Evolutionary conservation across 169 alveolate genomes (phyloP), one percentile per base, ranked within the genome.

Genomic region (Perkinsus marinus): DNA sequence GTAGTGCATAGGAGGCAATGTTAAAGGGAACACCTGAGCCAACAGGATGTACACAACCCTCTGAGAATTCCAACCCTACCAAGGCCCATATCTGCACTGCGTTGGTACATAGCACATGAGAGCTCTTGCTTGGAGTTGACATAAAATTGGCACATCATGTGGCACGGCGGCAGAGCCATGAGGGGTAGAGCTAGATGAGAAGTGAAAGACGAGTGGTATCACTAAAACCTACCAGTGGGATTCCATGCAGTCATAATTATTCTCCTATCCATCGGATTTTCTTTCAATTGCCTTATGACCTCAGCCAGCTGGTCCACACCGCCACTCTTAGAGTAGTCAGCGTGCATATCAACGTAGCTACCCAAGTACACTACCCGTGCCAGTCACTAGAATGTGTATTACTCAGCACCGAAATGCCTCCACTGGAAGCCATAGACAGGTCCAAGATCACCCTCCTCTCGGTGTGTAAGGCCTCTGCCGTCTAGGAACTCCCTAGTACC

Each of bases 151-250:
- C 98, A 96, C 92, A 98, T 93, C 57, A 98, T 95, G 95, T 99
- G 99, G 95, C 99, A 99, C 16, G 99, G 99, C 6, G 99, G 99
- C 68, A 98, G 95, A 57, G 99, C 99, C 99, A 98, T 98, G 93
- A 96, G 92, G 91, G 95, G 93, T n/a, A 98, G 92, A 91, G 96
- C 99, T 38, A 90, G 39, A 90, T 39, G 57, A 90, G 92, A 37
- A 92, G 22, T 91, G 94, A 22, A 47, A 90, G 92, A 39, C 19
- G 38, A 89, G 89, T 2, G 13, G 92, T 0, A 92, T 92, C 46
- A 92, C 47, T 79, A 43, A 0, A 3, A 41, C 89, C 90, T 89
- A 94, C 97, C 97, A 68, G 96, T 92, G 30, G 98, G 99, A 94
- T 98, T 98, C 99, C 99, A 98, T 13, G 99, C 99, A 89, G 98